Conservation (phyloP, 192 early-diverging fungal species). For the Linnemannia zychae region DNA sequence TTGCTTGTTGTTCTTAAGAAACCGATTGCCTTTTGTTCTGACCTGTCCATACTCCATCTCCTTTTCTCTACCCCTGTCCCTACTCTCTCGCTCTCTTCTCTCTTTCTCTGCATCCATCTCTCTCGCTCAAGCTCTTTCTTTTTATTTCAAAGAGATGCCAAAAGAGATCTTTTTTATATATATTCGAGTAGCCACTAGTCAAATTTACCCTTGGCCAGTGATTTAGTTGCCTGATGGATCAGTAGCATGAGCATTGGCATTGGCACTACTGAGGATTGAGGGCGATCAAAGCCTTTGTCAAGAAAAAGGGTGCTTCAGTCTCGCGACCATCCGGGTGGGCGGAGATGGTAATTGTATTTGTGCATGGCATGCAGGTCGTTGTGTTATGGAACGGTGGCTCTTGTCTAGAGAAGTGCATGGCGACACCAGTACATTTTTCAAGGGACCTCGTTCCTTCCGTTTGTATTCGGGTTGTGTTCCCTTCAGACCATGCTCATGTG, state of each 20-base stretch:
- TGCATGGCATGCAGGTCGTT: not conserved
- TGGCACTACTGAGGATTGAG: not conserved
- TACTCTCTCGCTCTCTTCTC: too few species aligned
- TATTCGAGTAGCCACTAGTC: not conserved
- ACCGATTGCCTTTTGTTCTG: too few species aligned
- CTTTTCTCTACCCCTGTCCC: not conserved
- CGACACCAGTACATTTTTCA: not conserved
- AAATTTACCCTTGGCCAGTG: not conserved
- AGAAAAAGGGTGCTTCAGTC: not conserved
- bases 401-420: too few species aligned
- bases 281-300: not conserved
- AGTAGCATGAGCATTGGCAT: not conserved
- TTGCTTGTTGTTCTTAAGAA: not conserved
- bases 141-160: not conserved
- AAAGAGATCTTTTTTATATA: too few species aligned
- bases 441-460: not conserved
- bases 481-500: not conserved
- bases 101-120: not conserved
- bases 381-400: too few species aligned
- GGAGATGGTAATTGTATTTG: slow-evolving; percentile 3
- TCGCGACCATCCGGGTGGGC: not conserved
- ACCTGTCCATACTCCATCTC: not conserved
- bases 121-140: not conserved
- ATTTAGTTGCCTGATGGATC: not conserved
- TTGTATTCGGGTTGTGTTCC: not conserved